Evolutionary conservation across 495 filamentous ascomycete species (phyloP).

Genomic region (Cercophora samala): DNA sequence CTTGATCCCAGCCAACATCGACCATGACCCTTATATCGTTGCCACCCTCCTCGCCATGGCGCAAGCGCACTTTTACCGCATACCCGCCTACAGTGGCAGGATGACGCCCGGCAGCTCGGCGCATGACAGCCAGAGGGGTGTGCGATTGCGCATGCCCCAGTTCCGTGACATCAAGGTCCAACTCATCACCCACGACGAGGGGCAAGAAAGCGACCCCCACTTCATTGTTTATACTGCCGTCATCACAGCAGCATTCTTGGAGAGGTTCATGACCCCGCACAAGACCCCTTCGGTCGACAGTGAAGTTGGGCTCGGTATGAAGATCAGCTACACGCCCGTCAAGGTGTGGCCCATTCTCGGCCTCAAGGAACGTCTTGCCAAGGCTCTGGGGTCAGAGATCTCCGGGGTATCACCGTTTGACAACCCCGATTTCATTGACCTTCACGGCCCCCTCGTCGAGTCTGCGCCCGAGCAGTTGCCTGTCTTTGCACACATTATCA

Average conservation of each 20-base stretch:
- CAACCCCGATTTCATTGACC: conserved; percentile 36
- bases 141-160: conserved; percentile 17
- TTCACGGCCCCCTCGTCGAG: conserved; percentile 32
- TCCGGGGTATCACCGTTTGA: conserved; percentile 33
- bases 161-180: conserved; percentile 41
- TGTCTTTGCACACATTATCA: background rate
- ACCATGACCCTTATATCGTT: conserved; percentile 44
- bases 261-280: conserved; percentile 38
- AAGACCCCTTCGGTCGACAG: conserved; percentile 24
- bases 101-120: conserved; percentile 12
- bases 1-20: conserved; percentile 37
- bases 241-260: conserved; percentile 38
- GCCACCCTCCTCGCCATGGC: conserved; percentile 46
- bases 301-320: conserved; percentile 21
- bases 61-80: conserved; percentile 41
- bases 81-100: conserved; percentile 17
- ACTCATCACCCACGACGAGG: conserved; percentile 40
- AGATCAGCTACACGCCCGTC: conserved; percentile 39
- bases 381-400: conserved; percentile 42
- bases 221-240: conserved; percentile 45
- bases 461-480: conserved; percentile 5
- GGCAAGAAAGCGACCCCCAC: conserved; percentile 27
- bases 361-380: conserved; percentile 46
- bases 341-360: conserved; percentile 46
- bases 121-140: conserved; percentile 10